Evolutionary conservation across 106 monocot genomes (phyloP).

Genomic region (Vanilla planifolia): DNA sequence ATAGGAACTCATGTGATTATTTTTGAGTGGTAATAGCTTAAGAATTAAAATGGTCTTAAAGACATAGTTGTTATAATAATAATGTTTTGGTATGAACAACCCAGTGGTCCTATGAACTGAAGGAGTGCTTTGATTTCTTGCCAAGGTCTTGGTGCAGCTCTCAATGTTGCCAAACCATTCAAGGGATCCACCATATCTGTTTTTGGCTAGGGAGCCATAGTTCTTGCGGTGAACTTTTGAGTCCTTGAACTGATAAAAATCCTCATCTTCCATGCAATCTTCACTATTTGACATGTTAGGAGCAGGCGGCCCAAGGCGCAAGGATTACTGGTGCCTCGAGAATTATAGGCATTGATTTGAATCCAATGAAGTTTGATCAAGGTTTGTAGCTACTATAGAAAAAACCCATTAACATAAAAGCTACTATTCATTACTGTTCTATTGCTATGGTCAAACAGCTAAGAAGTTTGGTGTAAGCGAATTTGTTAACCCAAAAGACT

Average conservation of each 20-base stretch:
- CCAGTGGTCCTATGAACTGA: no score
- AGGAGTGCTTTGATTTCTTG: background rate
- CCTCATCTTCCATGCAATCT: no score
- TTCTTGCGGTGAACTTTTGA: slow-evolving; percentile 21
- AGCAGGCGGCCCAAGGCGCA: slow-evolving; percentile 41
- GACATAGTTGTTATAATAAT: no score
- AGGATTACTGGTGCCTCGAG: slow-evolving; percentile 37
- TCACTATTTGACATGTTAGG: no score
- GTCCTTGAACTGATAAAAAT: background rate
- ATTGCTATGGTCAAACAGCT: slow-evolving; percentile 1
- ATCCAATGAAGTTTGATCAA: slow-evolving; percentile 21
- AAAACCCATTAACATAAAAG: no score
- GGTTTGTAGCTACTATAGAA: slow-evolving; percentile 9
- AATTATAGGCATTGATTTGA: slow-evolving; percentile 41
- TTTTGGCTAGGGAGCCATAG: slow-evolving; percentile 39
- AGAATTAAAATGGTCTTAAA: no score
- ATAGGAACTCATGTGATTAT: no score
- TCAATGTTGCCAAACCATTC: slow-evolving; percentile 36
- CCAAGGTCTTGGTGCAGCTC: slow-evolving; percentile 28
- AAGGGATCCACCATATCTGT: slow-evolving; percentile 28
- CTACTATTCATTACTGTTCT: background rate
- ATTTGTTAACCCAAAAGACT: slow-evolving; percentile 46
- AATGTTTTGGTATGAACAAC: no score
- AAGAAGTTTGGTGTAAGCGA: slow-evolving; percentile 41
- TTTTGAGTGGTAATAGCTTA: no score